Base-by-base conservation (phyloP, 1,284 basidiomycete species). In the Melampsora medusae region DNA sequence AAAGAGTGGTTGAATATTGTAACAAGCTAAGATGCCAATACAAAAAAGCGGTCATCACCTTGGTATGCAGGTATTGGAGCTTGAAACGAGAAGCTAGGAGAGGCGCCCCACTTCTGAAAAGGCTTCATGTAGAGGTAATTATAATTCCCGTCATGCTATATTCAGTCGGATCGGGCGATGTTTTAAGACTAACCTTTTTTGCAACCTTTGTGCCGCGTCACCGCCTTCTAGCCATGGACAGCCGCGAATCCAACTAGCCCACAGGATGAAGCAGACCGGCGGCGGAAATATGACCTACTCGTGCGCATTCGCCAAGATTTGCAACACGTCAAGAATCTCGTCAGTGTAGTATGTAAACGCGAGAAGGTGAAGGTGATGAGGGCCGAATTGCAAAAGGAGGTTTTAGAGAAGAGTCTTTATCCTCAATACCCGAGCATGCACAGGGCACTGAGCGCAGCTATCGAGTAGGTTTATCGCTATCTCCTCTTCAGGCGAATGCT, bases 51-150 rank as follows among this genome's bases (percentile, higher is more conserved):
- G 91, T 96, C 70, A 84, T 98, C 4, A 87, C 89, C 67, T 84
- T 90, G 80, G 86, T 96, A 48, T 95, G 92, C 80, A 88, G 90
- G 79, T 99, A 97, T 82, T 99, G 96, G 96, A 97, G 95, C 81
- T 83, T 99, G 83, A 98, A 99, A 84, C 86, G 96, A 5, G 95
- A 99, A 83, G 92, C 89, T 0, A 87, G 96, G 77, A 85, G 96
- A 59, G 97, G 97, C 2, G 97, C 97, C 2, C 95, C 96, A 1
- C 83, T 99, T 69, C 84, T 99, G 80, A 99, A 98, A 84, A 84
- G 97, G 67, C 83, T 99, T 69, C 95, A 99, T 84, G 86, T 99
- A 42, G 96, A 99, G 83, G 86, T 86, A 77, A 59, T 59, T 5
- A 59, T 17, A 28, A 59, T 9, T 59, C 35, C 16, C n/a, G 16